Evolutionary conservation across 2,329 filamentous ascomycete species (phyloP), one percentile per base, ranked within the genome.

Genomic region (Fusarium scirpi): DNA sequence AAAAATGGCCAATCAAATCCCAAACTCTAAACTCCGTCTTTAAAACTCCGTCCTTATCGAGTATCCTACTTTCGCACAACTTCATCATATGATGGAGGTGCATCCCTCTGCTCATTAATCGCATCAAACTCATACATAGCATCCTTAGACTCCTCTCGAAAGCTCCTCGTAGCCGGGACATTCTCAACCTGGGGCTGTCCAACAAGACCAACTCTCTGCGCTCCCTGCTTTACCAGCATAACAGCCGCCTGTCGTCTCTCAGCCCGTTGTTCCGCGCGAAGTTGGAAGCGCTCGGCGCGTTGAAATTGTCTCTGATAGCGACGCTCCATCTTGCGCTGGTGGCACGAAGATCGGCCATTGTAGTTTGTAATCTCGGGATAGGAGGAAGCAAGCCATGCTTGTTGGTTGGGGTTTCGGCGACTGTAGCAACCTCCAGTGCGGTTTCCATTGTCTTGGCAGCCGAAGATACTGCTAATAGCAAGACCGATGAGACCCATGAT

Each of bases 11-110:
- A 9, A 11, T 20, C 29, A 30, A 29, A 8, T 20, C 27, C 40
- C 29, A 52, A 41, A 13, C 8, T 22, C 30, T 15, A 54, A 47
- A 43, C 38, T 58, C 18, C 29, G 16, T 25, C 41, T 15, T 22
- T 22, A 44, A 30, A 30, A 38, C 9, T 38, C 16, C 48, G 24
- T 22, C 12, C 11, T 29, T 24, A 15, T 44, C 22, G 20, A 8
- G 20, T 27, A 20, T 40, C 18, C 58, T 30, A 58, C 53, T 67
- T 74, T 60, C 56, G 69, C 47, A 61, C 60, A 45, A 59, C 58
- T 16, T 74, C 62, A 8, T 76, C 70, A 24, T 76, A 76, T 9
- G 70, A 54, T 18, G 73, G 72, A 15, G 72, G 74, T 40, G 48
- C 62, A 38, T 71, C 70, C n/a, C 41, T 44, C 20, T 25, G 59